phyloP scores from a whole-genome alignment of 2,329 filamentous ascomycete genomes.

The Huntiella bhutanensis region DNA sequence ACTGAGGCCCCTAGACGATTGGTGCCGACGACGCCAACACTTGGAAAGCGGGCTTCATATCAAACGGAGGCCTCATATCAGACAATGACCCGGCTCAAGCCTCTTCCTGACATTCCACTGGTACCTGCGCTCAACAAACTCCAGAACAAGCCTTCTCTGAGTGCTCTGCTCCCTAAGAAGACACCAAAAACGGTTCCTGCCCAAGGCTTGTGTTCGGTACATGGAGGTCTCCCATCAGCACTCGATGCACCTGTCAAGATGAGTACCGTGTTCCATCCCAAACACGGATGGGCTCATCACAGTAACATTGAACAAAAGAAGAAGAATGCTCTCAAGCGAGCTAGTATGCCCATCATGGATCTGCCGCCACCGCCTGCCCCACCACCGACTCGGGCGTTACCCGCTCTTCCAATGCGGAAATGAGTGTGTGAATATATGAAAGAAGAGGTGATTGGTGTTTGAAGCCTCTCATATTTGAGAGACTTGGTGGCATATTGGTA shows the following conservation, averaged over 20 bases:
- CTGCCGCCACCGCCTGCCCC: conserved; percentile 32
- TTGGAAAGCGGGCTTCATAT: conserved; percentile 1
- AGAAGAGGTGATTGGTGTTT: too few species aligned
- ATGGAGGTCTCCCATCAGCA: conserved; percentile 2
- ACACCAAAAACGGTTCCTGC: background rate
- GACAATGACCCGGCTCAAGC: background rate
- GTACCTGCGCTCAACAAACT: background rate
- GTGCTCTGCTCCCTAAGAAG: conserved; percentile 2
- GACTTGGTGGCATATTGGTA: too few species aligned
- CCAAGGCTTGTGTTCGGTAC: conserved; percentile 2
- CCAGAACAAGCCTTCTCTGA: conserved; percentile 3
- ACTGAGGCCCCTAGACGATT: conserved; percentile 3
- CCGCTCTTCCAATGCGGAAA: conserved; percentile 27
- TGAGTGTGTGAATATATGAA: background rate
- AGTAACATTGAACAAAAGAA: background rate
- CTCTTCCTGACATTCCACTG: background rate
- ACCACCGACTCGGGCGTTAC: conserved; percentile 35
- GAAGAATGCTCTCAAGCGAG: conserved; percentile 17
- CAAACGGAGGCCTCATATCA: background rate
- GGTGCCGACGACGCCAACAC: background rate
- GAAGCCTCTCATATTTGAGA: too few species aligned
- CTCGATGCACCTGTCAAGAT: background rate
- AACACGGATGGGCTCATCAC: background rate
- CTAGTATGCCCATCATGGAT: conserved; percentile 31
- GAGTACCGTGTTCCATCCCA: background rate